Base-by-base conservation (phyloP, 2,329 filamentous ascomycete species). In the Pleoardoris graminearum region DNA sequence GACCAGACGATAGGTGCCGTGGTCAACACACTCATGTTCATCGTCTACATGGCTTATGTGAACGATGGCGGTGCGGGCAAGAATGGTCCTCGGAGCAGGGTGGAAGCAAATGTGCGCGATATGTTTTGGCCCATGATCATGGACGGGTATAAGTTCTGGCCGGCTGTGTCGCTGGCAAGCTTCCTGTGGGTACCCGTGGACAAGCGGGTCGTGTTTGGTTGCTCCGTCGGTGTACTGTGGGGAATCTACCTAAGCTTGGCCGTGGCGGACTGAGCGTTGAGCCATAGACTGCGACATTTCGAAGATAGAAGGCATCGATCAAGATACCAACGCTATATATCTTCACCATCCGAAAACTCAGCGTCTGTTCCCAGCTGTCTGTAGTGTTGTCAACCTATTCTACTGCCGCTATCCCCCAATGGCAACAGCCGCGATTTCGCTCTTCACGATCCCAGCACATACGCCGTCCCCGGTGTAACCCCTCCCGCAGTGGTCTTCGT, bases 131-230 rank as follows among this genome's bases (percentile, higher is more conserved):
- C 71, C 12, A 69, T 75, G 65, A 62, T 70, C 51, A 59, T 66
- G 48, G 90, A 91, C 0, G 87, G 90, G 1, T 85, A 87, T 75
- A 86, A 82, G 66, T 78, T 92, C 52, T 91, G 89, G 83, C 89
- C 89, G 1, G 62, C 81, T 3, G 85, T 92, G 19, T 88, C 85
- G 57, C 67, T 88, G 16, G 67, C 89, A 55, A 89, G 89, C 77
- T 91, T 89, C 66, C 80, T 85, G 1, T 76, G 91, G 54, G 81
- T 88, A 58, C 88, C 86, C n/a, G 83, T 91, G 3, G 82, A 91
- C 64, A 80, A 81, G 47, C 79, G 89, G 32, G 86, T 88, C 45
- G 74, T 92, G 29, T 82, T 91, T 55, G 88, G 85, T n/a, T 84
- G 85, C 59, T 70, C 87, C 45, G 88, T 87, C 16, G 89, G 89